Percentiles rank a stretch among this genome's conserved stretches.
Conservation (phyloP, 352 stramenopile genomes). For the Phytopythium montanum region DNA sequence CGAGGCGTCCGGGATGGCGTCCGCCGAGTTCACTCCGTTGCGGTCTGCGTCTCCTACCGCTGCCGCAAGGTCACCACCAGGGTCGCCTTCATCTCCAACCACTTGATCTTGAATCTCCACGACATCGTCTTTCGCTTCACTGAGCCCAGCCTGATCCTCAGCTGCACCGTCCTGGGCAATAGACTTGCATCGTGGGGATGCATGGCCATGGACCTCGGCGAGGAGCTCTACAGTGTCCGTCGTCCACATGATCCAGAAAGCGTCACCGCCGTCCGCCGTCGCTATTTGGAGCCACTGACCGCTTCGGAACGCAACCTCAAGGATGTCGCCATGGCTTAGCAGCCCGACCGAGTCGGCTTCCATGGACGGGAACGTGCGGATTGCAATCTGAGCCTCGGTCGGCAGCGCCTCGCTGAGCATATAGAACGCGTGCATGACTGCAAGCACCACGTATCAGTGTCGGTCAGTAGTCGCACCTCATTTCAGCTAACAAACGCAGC, state of each 20-base stretch:
- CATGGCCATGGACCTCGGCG: slow-evolving; percentile 29
- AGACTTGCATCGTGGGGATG: slow-evolving; percentile 15
- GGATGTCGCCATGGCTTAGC: slow-evolving; percentile 45
- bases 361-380: slow-evolving; percentile 57
- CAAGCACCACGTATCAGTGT: slow-evolving; percentile 7
- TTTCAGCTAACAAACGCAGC: too few relatives aligned
- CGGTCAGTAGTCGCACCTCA: background rate
- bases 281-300: slow-evolving; percentile 55
- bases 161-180: background rate
- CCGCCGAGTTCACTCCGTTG: background rate
- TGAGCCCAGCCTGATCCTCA: background rate
- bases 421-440: slow-evolving; percentile 50
- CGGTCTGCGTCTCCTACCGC: background rate
- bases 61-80: background rate
- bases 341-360: slow-evolving; percentile 51
- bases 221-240: slow-evolving; percentile 46
- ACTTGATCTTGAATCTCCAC: background rate
- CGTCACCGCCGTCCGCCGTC: slow-evolving; percentile 9
- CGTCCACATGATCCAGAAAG: slow-evolving; percentile 70
- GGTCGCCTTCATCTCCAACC: background rate
- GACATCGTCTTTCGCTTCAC: background rate
- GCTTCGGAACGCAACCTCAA: slow-evolving; percentile 43
- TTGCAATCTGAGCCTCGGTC: slow-evolving; percentile 59
- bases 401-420: slow-evolving; percentile 51
- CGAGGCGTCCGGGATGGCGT: background rate